These are phyloP conservation scores for Plasmodium yoelii DNA, from an alignment of 169 alveolate species.

Conservation along the genomic window DNA sequence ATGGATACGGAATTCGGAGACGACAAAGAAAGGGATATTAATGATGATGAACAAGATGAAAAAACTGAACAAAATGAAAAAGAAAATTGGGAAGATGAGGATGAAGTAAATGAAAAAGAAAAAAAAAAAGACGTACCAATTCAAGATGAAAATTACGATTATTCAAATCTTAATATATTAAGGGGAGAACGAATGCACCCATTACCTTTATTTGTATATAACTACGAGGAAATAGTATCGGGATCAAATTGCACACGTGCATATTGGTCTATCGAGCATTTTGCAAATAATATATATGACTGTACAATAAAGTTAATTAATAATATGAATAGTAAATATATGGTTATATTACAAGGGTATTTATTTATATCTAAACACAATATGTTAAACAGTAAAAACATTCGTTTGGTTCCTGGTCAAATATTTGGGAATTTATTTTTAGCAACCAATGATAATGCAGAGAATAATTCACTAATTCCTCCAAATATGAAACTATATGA, in stretches of 20 bases:
- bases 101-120: neutral
- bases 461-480: slow-evolving; percentile 38
- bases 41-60: neutral
- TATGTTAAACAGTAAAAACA: slow-evolving; percentile 34
- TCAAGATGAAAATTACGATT: slow-evolving; percentile 10
- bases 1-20: slow-evolving; percentile 62
- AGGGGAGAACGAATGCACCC: slow-evolving; percentile 74
- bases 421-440: slow-evolving; percentile 70
- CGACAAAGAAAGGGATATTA: neutral
- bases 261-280: slow-evolving; percentile 44
- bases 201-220: slow-evolving; percentile 71
- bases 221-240: slow-evolving; percentile 54
- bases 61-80: no score
- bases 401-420: slow-evolving; percentile 68
- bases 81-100: neutral
- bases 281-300: slow-evolving; percentile 52
- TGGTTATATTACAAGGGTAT: slow-evolving; percentile 75
- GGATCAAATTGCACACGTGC: slow-evolving; percentile 61
- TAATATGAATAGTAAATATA: slow-evolving; percentile 73
- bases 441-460: slow-evolving; percentile 54
- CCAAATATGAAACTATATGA: slow-evolving; percentile 72
- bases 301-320: slow-evolving; percentile 65
- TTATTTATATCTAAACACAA: slow-evolving; percentile 48
- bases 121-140: neutral
- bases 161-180: slow-evolving; percentile 18